These are phyloP conservation scores for Coemansia sp. DNA, from an alignment of 192 early-diverging fungal species.

Conservation along the genomic window DNA sequence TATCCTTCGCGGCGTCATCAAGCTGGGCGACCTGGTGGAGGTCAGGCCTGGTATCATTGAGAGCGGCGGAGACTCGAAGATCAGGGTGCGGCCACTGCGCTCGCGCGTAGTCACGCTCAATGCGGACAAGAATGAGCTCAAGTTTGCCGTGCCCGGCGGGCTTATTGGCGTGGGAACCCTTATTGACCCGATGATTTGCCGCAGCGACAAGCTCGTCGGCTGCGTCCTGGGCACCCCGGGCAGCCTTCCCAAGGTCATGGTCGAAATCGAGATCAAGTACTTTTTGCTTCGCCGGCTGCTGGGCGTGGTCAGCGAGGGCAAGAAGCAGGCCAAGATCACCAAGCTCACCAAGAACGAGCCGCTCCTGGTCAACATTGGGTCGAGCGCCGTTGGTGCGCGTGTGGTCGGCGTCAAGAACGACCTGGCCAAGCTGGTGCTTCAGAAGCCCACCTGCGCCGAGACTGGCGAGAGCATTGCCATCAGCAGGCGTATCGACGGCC, in stretches of 20 bases:
- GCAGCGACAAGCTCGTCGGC: constrained; percentile 93
- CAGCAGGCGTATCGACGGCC: constrained; percentile 91
- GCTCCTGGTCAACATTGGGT: constrained; percentile 95
- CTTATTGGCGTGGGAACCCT: constrained; percentile 97
- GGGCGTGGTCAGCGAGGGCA: constrained; percentile 95
- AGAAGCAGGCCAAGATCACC: constrained; percentile 95
- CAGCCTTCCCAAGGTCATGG: constrained; percentile 87
- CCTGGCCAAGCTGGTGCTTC: constrained; percentile 90
- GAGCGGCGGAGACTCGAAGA: constrained; percentile 78
- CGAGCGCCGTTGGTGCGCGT: constrained; percentile 88
- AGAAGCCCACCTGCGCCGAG: constrained; percentile 90
- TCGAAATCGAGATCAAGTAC: constrained; percentile 95
- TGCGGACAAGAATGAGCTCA: constrained; percentile 82
- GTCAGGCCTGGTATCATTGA: constrained; percentile 91
- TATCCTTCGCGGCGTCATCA: constrained; percentile 86
- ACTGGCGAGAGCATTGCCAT: constrained; percentile 93
- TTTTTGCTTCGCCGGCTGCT: constrained; percentile 92
- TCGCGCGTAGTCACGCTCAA: constrained; percentile 82
- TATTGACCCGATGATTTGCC: constrained; percentile 93
- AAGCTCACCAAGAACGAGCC: constrained; percentile 92
- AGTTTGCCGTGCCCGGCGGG: constrained; percentile 99
- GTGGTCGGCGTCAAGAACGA: constrained; percentile 91
- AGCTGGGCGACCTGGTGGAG: constrained; percentile 91
- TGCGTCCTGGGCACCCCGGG: constrained; percentile 91
- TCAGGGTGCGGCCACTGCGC: constrained; percentile 79